phyloP scores from a whole-genome alignment of 2,329 filamentous ascomycete genomes.

The Chaetothyriales sp. region DNA sequence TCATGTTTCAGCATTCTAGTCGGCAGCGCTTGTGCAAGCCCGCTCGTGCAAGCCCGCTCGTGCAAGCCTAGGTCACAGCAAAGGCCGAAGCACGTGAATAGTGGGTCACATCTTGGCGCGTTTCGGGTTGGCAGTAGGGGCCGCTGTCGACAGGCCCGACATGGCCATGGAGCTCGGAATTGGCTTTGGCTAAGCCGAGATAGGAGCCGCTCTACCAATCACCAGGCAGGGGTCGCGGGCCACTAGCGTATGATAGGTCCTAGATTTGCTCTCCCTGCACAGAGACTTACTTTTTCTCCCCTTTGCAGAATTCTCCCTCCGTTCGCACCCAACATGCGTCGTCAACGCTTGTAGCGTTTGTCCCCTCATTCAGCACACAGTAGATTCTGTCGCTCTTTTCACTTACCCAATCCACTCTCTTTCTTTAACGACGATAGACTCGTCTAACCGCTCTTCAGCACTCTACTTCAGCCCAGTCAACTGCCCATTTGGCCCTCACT shows the following conservation, averaged over 20 bases:
- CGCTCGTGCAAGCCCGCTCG: no score
- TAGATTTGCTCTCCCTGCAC: not conserved
- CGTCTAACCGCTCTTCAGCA: constrained; percentile 8
- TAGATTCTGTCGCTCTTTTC: constrained; percentile 2
- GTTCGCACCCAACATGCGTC: not conserved
- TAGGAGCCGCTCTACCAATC: not conserved
- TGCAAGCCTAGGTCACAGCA: not conserved
- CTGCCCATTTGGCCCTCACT: constrained; percentile 4
- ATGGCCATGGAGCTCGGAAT: not conserved
- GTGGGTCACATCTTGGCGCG: not conserved
- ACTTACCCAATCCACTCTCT: constrained; percentile 7
- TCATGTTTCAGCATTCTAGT: not conserved
- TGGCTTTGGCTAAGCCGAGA: not conserved
- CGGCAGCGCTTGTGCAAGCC: not conserved
- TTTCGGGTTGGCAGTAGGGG: not conserved
- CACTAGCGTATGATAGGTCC: not conserved
- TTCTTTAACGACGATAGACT: constrained; percentile 16
- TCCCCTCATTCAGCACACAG: not conserved
- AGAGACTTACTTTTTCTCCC: not conserved
- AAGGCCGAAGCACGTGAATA: not conserved
- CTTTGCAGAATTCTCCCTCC: not conserved
- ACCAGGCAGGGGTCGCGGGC: not conserved
- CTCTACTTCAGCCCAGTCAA: constrained; percentile 7
- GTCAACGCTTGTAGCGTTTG: not conserved
- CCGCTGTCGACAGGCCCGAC: not conserved